Conservation (phyloP, 2,329 filamentous ascomycete species). For the Byssoonygena ceratinophila region DNA sequence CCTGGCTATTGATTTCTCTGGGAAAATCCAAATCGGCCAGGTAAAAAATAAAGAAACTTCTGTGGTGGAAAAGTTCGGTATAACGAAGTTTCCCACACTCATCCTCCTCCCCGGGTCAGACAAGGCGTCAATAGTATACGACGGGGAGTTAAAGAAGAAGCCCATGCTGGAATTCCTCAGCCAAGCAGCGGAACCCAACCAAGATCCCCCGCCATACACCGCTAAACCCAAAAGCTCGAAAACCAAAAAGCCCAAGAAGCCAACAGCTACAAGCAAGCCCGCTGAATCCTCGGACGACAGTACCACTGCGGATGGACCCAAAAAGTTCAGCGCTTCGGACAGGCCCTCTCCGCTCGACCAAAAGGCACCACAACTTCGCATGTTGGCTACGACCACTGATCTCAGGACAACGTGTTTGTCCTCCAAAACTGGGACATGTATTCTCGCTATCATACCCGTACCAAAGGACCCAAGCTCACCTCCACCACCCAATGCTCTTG, state of each 20-base stretch:
- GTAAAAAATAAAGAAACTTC: constrained; percentile 69
- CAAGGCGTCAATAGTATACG: constrained; percentile 59
- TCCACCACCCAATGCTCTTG: constrained; percentile 32
- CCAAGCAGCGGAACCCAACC: constrained; percentile 67
- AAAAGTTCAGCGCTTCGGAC: constrained; percentile 2
- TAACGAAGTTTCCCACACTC: constrained; percentile 68
- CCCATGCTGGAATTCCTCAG: constrained; percentile 72
- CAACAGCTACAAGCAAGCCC: constrained; percentile 32
- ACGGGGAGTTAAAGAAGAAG: constrained; percentile 77
- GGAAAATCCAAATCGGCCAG: constrained; percentile 67
- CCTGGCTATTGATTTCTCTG: constrained; percentile 82
- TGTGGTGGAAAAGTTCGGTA: constrained; percentile 60
- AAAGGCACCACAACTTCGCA: constrained; percentile 50
- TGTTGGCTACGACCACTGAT: constrained; percentile 53
- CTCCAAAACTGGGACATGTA: constrained; percentile 67
- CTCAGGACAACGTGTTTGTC: constrained; percentile 63
- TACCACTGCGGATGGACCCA: background rate
- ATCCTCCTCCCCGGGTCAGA: constrained; percentile 65
- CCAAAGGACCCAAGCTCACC: constrained; percentile 43
- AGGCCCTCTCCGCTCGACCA: constrained; percentile 42
- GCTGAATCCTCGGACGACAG: constrained; percentile 4
- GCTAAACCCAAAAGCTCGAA: constrained; percentile 30
- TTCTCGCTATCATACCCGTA: constrained; percentile 61
- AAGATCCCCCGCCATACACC: constrained; percentile 51
- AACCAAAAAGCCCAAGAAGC: background rate